phyloP scores from a whole-genome alignment of 495 filamentous ascomycete species.

The Penicillium canescens region DNA sequence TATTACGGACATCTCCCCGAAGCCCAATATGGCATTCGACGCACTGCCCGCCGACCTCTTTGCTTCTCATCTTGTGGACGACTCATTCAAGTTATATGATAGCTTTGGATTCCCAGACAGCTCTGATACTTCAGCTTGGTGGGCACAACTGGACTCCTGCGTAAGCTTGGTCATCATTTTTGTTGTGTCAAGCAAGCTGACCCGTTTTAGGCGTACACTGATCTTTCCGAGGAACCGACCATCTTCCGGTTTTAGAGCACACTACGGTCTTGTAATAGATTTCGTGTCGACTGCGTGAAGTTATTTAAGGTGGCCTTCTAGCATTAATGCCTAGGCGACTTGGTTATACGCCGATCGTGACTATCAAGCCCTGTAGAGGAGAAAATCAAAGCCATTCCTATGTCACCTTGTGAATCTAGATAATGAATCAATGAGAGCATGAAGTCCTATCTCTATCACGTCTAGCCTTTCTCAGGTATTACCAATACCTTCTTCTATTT shows the following conservation, averaged over 20 bases:
- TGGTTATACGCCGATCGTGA: too few species aligned
- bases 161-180: not conserved
- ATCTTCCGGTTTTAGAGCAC: not conserved
- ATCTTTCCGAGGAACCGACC: not conserved
- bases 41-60: not conserved
- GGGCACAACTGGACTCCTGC: not conserved
- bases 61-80: not conserved
- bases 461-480: too few species aligned
- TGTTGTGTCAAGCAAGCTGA: not conserved
- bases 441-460: too few species aligned
- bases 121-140: not conserved
- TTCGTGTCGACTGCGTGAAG: too few species aligned
- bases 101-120: not conserved
- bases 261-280: too few species aligned
- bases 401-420: too few species aligned
- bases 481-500: too few species aligned
- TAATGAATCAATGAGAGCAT: too few species aligned
- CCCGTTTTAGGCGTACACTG: not conserved
- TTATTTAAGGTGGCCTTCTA: too few species aligned
- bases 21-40: not conserved
- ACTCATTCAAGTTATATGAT: not conserved
- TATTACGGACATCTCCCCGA: not conserved
- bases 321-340: too few species aligned
- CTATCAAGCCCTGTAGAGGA: too few species aligned
- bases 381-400: too few species aligned